A percentile compares a stretch with the other conserved stretches of the same genome.
Conservation (phyloP, 2,329 filamentous ascomycete species). For the Orbilia blumenaviensis region DNA sequence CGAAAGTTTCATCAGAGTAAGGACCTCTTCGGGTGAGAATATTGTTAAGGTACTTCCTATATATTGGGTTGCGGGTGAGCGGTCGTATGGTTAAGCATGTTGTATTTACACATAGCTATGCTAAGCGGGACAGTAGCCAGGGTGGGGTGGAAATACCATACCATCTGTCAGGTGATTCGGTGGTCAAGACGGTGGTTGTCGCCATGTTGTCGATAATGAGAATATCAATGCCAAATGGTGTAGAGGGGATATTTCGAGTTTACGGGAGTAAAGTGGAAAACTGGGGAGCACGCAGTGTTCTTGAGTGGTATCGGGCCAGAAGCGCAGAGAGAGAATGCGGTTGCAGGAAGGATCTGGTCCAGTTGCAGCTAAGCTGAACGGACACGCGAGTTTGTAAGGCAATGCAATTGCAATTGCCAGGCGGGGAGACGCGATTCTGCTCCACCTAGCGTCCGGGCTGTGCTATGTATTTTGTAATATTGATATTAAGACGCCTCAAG, state of each 20-base stretch:
- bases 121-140: slow-evolving; percentile 36
- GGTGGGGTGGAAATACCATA: slow-evolving; percentile 36
- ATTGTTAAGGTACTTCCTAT: slow-evolving; percentile 83
- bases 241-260: background rate
- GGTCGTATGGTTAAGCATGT: slow-evolving; percentile 39
- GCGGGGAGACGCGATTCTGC: slow-evolving; percentile 17
- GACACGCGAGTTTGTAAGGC: slow-evolving; percentile 10
- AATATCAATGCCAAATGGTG: background rate
- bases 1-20: slow-evolving; percentile 75
- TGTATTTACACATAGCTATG: background rate
- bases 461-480: no score
- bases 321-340: slow-evolving; percentile 43
- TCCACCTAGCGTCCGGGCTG: no score
- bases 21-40: slow-evolving; percentile 80
- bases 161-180: slow-evolving; percentile 48
- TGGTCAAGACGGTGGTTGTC: slow-evolving; percentile 39
- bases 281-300: no score
- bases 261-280: slow-evolving; percentile 16
- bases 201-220: slow-evolving; percentile 20
- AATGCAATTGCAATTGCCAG: background rate
- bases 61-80: no score
- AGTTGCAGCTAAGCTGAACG: slow-evolving; percentile 24
- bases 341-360: slow-evolving; percentile 32
- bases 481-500: no score
- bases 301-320: slow-evolving; percentile 17